phyloP scores from a whole-genome alignment of 139 green algal species.

The Pleodorina starrii region DNA sequence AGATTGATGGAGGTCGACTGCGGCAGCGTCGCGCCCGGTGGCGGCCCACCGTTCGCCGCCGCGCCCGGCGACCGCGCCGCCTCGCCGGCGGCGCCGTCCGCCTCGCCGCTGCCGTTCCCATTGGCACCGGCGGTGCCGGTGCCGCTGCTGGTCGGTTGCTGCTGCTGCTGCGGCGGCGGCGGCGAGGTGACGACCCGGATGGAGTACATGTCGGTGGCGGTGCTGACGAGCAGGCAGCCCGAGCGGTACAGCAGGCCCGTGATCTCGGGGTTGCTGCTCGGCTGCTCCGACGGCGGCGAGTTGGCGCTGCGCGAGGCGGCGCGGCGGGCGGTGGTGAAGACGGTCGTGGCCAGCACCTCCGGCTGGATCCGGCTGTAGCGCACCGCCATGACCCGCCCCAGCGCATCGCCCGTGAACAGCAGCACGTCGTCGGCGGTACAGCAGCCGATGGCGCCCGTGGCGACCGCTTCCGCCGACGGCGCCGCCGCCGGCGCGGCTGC shows the following conservation, averaged over 20 bases:
- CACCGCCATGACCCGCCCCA: constrained; percentile 23
- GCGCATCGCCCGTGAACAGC: constrained; percentile 30
- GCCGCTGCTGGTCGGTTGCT: not conserved
- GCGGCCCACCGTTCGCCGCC: no score
- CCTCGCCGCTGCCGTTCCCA: not conserved
- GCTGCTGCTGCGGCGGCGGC: no score
- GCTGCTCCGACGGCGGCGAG: no score
- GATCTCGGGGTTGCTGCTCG: not conserved
- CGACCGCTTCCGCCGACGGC: not conserved
- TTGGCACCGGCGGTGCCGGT: not conserved
- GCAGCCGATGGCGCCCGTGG: not conserved
- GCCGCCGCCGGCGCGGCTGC: not conserved
- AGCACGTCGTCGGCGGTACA: constrained; percentile 21
- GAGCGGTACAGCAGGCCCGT: constrained; percentile 8
- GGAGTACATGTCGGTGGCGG: not conserved
- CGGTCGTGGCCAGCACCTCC: constrained; percentile 3
- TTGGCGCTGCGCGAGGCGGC: not conserved
- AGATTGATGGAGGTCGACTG: not conserved
- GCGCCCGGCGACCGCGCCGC: no score
- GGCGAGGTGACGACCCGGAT: not conserved
- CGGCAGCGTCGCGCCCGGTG: not conserved
- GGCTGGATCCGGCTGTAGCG: not conserved
- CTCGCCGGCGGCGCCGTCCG: not conserved
- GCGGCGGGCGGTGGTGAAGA: not conserved
- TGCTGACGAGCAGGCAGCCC: constrained; percentile 11